Evolutionary conservation across 257 asterid genomes (phyloP).

Genomic region (Misopates orontium): DNA sequence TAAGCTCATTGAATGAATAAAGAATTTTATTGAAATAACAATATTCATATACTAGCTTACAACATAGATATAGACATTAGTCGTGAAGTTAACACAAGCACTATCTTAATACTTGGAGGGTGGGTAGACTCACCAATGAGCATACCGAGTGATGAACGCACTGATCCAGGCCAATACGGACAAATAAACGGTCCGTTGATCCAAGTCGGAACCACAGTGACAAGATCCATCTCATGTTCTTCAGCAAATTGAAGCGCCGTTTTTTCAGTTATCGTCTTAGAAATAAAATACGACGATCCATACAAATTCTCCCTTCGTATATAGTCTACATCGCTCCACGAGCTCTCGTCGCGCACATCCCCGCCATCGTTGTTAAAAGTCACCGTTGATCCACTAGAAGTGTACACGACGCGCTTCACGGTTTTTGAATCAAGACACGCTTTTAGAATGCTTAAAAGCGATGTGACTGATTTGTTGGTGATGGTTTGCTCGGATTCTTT

Average conservation of each 20-base stretch:
- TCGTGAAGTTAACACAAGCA: too few species aligned
- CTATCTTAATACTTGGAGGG: too few species aligned
- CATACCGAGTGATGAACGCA: neutral
- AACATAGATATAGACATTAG: too few species aligned
- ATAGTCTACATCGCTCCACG: constrained; percentile 38
- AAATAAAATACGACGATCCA: constrained; percentile 5
- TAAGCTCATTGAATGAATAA: too few species aligned
- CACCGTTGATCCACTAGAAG: constrained; percentile 34
- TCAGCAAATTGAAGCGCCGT: constrained; percentile 34
- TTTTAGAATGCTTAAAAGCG: constrained; percentile 25
- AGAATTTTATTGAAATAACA: too few species aligned
- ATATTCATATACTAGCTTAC: too few species aligned
- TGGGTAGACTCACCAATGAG: neutral
- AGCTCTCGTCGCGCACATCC: constrained; percentile 27
- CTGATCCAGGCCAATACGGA: neutral
- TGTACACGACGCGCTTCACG: constrained; percentile 42
- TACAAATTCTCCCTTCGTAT: neutral
- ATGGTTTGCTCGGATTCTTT: constrained; percentile 40
- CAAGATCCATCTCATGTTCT: constrained; percentile 25
- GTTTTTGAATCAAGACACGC: constrained; percentile 41
- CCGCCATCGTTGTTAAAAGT: neutral
- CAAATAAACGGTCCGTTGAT: neutral
- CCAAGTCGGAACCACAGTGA: constrained; percentile 3
- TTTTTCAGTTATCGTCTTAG: constrained; percentile 34
- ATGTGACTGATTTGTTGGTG: constrained; percentile 24